Conservation (phyloP, 169 alveolate genomes). For the Plasmodium gonderi region DNA sequence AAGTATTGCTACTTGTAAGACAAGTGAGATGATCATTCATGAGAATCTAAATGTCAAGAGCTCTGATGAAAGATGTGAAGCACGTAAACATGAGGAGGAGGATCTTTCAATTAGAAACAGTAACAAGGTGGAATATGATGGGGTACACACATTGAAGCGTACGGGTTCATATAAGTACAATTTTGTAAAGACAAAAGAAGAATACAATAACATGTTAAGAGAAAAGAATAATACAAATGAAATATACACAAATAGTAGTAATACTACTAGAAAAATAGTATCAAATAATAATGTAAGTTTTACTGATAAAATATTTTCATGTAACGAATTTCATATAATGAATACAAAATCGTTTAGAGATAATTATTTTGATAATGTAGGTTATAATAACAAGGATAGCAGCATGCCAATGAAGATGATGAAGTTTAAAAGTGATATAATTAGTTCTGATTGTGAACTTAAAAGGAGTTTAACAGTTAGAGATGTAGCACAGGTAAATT, state of each 20-base stretch:
- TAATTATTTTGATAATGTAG: background rate
- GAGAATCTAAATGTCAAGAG: no score
- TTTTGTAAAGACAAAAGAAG: conserved; percentile 52
- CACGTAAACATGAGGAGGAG: background rate
- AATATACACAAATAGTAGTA: background rate
- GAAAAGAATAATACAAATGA: background rate
- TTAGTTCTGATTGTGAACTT: background rate
- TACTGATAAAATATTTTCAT: conserved; percentile 28
- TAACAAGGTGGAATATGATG: background rate
- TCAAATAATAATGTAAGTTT: conserved; percentile 35
- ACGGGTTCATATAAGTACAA: conserved; percentile 26
- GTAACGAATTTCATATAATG: conserved; percentile 18
- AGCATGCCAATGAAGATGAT: background rate
- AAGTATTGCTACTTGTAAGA: background rate
- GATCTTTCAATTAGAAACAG: background rate
- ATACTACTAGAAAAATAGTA: background rate
- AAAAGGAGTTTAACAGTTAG: background rate
- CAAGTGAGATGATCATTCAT: no score
- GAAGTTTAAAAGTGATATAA: background rate
- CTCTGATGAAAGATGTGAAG: no score
- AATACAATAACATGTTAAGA: conserved; percentile 25
- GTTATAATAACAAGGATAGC: background rate
- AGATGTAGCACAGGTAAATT: background rate
- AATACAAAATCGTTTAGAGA: conserved; percentile 35
- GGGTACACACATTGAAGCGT: background rate